phyloP scores from a whole-genome alignment of 2,329 filamentous ascomycete genomes.

The Fusarium scirpi region DNA sequence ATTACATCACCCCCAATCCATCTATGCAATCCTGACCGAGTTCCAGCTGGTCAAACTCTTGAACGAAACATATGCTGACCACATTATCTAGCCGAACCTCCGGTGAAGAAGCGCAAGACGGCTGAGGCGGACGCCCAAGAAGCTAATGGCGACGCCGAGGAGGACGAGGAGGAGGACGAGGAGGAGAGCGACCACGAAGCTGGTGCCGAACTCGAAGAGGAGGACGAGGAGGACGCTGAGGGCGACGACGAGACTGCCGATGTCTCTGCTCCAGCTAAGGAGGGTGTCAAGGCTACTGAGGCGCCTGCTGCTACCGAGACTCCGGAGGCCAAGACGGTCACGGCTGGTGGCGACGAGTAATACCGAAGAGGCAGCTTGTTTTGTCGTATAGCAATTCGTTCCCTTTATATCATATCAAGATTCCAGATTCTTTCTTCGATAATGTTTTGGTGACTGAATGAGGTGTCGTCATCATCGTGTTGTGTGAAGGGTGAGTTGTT shows the following conservation, averaged over 20 bases:
- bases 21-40: not conserved
- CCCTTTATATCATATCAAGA: slow-evolving; percentile 1
- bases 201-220: slow-evolving; percentile 30
- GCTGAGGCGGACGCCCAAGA: slow-evolving; percentile 49
- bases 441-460: not conserved
- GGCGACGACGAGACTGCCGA: slow-evolving; percentile 45
- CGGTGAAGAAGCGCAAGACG: slow-evolving; percentile 66
- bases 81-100: slow-evolving; percentile 41
- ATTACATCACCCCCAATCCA: not conserved
- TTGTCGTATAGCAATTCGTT: slow-evolving; percentile 28
- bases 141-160: slow-evolving; percentile 52
- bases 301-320: slow-evolving; percentile 42
- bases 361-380: not conserved
- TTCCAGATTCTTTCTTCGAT: not conserved
- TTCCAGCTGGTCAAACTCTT: not conserved
- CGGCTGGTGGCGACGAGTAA: slow-evolving; percentile 49
- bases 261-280: slow-evolving; percentile 39
- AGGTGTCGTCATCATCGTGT: not conserved
- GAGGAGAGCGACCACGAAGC: slow-evolving; percentile 48
- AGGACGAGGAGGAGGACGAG: slow-evolving; percentile 52
- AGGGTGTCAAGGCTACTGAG: slow-evolving; percentile 38
- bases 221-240: slow-evolving; percentile 45
- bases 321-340: slow-evolving; percentile 47
- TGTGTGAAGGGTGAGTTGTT: slow-evolving; percentile 1
- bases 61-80: slow-evolving; percentile 3